These are phyloP conservation scores for Botrytis aclada DNA, from an alignment of 2,329 filamentous ascomycete genomes.

Conservation along the genomic window DNA sequence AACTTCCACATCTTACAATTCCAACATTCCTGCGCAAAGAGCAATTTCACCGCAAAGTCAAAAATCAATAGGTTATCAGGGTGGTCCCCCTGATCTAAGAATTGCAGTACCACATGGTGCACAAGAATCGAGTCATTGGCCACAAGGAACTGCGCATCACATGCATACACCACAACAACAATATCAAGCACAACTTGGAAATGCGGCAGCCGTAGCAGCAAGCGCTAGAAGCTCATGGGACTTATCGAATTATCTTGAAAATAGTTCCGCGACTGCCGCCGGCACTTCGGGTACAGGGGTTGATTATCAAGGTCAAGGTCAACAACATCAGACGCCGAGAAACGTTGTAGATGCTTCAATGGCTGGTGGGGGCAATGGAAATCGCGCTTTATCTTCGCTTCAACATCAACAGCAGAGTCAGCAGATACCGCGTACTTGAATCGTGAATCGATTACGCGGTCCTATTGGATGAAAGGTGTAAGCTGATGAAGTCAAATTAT, in stretches of 20 bases:
- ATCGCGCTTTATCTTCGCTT: constrained; percentile 28
- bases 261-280: constrained; percentile 32
- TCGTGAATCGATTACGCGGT: constrained; percentile 25
- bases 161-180: constrained; percentile 29
- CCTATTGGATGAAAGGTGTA: constrained; percentile 26
- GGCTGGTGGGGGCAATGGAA: constrained; percentile 26
- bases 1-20: constrained; percentile 30
- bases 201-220: constrained; percentile 17
- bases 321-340: constrained; percentile 23
- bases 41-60: constrained; percentile 34
- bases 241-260: constrained; percentile 37
- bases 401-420: constrained; percentile 34
- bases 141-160: constrained; percentile 31
- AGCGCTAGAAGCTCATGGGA: constrained; percentile 36
- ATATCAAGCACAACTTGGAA: constrained; percentile 29
- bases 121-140: constrained; percentile 34
- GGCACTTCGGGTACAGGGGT: constrained; percentile 29
- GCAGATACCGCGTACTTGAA: constrained; percentile 33
- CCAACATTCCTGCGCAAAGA: constrained; percentile 29
- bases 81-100: constrained; percentile 35
- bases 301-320: constrained; percentile 25
- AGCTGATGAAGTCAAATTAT: constrained; percentile 2
- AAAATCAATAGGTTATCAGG: constrained; percentile 30
- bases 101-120: constrained; percentile 30
- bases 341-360: constrained; percentile 29